Conservation (phyloP, 2,329 filamentous ascomycete genomes). For the Fusarium palustre region DNA sequence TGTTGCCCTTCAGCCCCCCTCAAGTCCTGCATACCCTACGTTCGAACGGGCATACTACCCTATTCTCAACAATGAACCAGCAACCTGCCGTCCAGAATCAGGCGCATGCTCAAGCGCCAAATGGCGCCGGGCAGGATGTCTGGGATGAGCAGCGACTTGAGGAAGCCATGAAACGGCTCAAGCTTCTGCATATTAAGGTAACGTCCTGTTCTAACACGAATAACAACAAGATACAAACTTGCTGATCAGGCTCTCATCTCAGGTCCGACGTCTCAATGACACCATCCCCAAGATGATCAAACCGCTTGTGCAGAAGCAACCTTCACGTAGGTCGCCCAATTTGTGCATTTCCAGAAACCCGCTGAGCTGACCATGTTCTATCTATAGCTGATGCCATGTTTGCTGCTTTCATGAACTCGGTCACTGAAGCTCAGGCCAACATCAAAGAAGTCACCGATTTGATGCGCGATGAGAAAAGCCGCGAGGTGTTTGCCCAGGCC, state of each 20-base stretch:
- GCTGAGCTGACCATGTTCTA: constrained; percentile 26
- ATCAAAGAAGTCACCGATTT: constrained; percentile 63
- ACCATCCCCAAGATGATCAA: constrained; percentile 57
- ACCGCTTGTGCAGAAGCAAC: constrained; percentile 62
- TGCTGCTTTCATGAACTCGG: constrained; percentile 60
- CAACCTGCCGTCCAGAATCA: constrained; percentile 36
- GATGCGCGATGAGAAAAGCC: constrained; percentile 60
- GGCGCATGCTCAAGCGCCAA: constrained; percentile 34
- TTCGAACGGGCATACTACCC: constrained; percentile 8
- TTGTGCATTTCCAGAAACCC: constrained; percentile 34
- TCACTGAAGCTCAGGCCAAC: constrained; percentile 61
- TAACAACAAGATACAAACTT: constrained; percentile 22
- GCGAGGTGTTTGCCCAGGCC: constrained; percentile 64
- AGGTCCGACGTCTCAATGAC: constrained; percentile 53
- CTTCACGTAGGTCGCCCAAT: constrained; percentile 60
- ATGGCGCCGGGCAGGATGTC: constrained; percentile 47
- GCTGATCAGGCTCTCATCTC: constrained; percentile 36
- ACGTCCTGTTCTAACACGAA: constrained; percentile 11
- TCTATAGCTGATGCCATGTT: constrained; percentile 63
- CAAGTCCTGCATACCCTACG: constrained; percentile 18
- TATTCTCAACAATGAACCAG: constrained; percentile 37
- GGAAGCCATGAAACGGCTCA: constrained; percentile 62
- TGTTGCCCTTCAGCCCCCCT: constrained; percentile 32
- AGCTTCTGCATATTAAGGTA: constrained; percentile 68
- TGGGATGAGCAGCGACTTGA: constrained; percentile 64